These are phyloP conservation scores for Dioszegia aurantiaca DNA, from an alignment of 768 basidiomycete species.

Conservation along the genomic window DNA sequence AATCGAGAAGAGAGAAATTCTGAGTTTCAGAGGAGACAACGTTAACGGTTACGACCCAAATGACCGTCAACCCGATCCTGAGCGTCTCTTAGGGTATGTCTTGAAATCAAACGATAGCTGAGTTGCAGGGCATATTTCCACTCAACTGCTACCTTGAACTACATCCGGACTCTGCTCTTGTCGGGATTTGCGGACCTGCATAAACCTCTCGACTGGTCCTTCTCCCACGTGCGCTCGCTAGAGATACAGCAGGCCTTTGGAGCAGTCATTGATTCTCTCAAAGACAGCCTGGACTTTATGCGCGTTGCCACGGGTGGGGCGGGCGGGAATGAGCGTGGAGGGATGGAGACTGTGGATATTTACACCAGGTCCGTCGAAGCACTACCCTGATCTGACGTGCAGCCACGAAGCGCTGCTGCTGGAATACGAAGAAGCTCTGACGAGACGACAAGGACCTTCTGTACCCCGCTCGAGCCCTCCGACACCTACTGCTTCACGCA, in stretches of 20 bases:
- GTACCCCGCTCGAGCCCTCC: conserved; percentile 3
- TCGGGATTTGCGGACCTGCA: conserved; percentile 93
- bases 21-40: conserved; percentile 95
- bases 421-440: conserved; percentile 86
- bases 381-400: conserved; percentile 1
- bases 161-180: conserved; percentile 78
- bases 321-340: conserved; percentile 70
- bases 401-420: conserved; percentile 93
- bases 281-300: conserved; percentile 91
- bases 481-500: conserved; percentile 6
- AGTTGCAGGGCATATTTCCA: conserved; percentile 83
- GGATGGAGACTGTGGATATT: conserved; percentile 81
- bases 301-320: conserved; percentile 71
- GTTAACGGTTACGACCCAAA: conserved; percentile 74
- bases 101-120: neutral
- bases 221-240: conserved; percentile 82
- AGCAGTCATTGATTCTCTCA: conserved; percentile 73
- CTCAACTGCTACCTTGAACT: conserved; percentile 88
- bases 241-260: conserved; percentile 73
- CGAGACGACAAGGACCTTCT: conserved; percentile 56
- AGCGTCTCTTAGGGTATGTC: conserved; percentile 74
- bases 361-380: conserved; percentile 69
- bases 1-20: conserved; percentile 60
- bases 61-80: conserved; percentile 85
- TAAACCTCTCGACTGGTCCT: conserved; percentile 86